Evolutionary conservation across 495 filamentous ascomycete species (phyloP).

Genomic region (Apiosordaria backusii): DNA sequence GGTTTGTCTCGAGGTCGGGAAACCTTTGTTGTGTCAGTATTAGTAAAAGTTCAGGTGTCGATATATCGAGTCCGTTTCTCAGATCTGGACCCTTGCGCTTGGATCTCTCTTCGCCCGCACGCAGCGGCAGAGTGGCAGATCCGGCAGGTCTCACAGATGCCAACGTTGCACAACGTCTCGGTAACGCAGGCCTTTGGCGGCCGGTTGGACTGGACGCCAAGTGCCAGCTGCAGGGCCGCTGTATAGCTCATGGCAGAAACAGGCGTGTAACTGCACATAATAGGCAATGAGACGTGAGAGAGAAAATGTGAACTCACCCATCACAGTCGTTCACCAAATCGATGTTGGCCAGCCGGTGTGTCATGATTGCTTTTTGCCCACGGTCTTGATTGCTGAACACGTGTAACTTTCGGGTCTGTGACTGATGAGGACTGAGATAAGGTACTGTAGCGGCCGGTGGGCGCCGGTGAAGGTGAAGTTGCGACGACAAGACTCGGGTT

Average conservation of each 20-base stretch:
- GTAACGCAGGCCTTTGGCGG: neutral
- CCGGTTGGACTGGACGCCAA: neutral
- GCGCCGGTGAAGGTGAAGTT: neutral
- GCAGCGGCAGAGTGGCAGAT: neutral
- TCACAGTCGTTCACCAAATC: slow-evolving; percentile 55
- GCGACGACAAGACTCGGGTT: neutral
- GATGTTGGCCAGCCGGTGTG: slow-evolving; percentile 23
- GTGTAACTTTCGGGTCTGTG: neutral
- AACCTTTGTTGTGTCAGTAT: slow-evolving; percentile 51
- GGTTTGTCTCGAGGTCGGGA: slow-evolving; percentile 59
- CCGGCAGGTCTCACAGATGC: neutral
- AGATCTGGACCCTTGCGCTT: neutral
- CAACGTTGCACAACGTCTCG: slow-evolving; percentile 4
- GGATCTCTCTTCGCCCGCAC: no score
- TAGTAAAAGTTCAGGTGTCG: neutral
- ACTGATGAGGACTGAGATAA: neutral
- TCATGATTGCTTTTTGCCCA: neutral
- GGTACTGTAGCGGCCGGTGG: neutral
- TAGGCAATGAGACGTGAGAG: neutral
- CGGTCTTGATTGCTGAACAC: neutral
- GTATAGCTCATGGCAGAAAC: neutral
- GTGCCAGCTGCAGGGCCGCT: neutral
- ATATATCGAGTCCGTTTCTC: no score
- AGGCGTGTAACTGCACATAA: neutral
- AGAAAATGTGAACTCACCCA: slow-evolving; percentile 44